Base-by-base conservation (phyloP, 805 yeast genomes). In the Kuraishia floccosa region DNA sequence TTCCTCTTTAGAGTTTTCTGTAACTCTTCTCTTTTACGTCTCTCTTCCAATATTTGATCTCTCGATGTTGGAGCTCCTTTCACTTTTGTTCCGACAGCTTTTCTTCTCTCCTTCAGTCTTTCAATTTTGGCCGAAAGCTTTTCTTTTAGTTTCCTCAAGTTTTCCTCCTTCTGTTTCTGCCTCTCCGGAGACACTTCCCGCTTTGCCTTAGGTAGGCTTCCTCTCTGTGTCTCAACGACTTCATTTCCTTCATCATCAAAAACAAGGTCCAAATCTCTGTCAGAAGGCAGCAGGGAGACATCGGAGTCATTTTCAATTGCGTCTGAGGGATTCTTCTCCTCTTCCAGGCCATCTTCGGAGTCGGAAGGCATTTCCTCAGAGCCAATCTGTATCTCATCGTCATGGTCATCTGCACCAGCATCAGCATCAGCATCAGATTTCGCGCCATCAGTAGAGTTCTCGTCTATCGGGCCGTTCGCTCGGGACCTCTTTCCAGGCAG, bases 21-120 rank as follows among this genome's bases (percentile, higher is more conserved):
- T 35, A 49, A 39, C 45, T 64, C 60, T 39, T 55, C 50, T 33
- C 62, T 58, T 41, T 57, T 61, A 43, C 76, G 80, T 38, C 82
- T 63, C 47, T 72, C 75, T 40, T 72, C 83, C 33, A 82, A 50
- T 24, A 79, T 64, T 50, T 81, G 87, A 41, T 85, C 93, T 54
- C 96, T 67, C 8, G 89, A 82, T 36, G 76, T 68, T 11, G 87
- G 86, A 0, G 95, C 91, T 16, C 96, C 95, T 4, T 67, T 62
- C 4, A 65, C 74, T 28, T 73, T 77, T 1, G 87, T 60, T 2
- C 97, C 97, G 1, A 93, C 91, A 1, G 97, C 98, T 46, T 80
- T 87, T 50, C 99, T 75, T 54, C 72, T 80, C 33, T 77, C 86
- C 41, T 76, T 74, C 58, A 91, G 46, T 6, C 56, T 58, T 34